Base-by-base conservation (phyloP, 257 asterid genomes). In the Solanum virginianum region DNA sequence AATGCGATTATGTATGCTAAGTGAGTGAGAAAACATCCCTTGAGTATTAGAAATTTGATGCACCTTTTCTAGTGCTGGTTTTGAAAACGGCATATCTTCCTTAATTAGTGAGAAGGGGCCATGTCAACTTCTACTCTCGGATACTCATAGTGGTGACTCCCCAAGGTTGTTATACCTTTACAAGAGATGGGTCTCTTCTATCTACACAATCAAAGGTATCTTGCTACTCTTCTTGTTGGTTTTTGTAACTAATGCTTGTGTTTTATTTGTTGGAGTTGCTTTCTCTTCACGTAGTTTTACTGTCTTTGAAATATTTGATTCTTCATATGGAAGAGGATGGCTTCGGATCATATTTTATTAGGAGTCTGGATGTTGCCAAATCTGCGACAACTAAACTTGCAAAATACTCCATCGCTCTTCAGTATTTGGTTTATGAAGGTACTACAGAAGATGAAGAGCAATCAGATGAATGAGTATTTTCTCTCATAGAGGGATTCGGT, bases 111-210 rank as follows among this genome's bases (percentile, higher is more conserved):
- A 87, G 81, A 88, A 85, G 41, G 90, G 92, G 83, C 86, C 65
- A 16, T 94, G 98, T 84, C 88, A 87, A 85, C 91, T 96, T 87
- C 70, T 96, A 62, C 87, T 96, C 56, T 94, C 98, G 0, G 98
- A 96, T 87, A 91, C 97, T 9, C 97, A 94, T 88, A 90, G 89
- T 85, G 95, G 98, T 17, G 99, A 94, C 63, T 83, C 93, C 86
- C 91, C 97, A 13, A 95, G 94, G 85, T 89, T 92, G 93, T 91
- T 96, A 83, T 96, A 91, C 86, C 91, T 96, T 66, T 95, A 92
- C 88, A 95, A 91, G 94, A 93, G 95, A 93, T 96, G 99, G 99
- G 90, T 88, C 51, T 91, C 97, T 80, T 91, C 92, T 88, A 90
- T 96, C 82, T 96, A 94, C 93, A 89, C 94, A 6, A 90, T 93